Conservation (phyloP, 208 protist genomes). For the Acanthamoeba lenticulata region DNA sequence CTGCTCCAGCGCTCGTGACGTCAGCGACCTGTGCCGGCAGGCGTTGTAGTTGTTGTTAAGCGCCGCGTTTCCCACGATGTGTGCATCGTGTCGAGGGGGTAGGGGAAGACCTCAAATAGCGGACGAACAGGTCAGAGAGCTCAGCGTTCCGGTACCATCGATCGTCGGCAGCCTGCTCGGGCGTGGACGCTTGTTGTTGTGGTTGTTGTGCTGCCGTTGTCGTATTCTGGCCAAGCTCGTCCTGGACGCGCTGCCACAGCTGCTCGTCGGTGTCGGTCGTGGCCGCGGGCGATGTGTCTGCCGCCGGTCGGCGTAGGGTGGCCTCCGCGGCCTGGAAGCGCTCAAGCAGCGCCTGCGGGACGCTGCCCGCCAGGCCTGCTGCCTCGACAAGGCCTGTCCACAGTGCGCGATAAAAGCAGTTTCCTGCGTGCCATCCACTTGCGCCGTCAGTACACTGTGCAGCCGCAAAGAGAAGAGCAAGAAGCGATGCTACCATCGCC, state of each 20-base stretch:
- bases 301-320: background rate
- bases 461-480: background rate
- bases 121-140: background rate
- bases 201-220: background rate
- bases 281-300: no score
- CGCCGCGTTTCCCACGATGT: no score
- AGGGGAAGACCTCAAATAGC: background rate
- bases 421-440: background rate
- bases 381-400: background rate
- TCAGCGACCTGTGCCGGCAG: background rate
- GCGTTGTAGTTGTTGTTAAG: background rate
- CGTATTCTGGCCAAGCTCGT: background rate
- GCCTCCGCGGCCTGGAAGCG: background rate
- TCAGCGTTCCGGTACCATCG: background rate
- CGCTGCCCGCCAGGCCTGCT: background rate
- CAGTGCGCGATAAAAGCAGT: conserved; percentile 39
- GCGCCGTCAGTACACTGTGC: no score
- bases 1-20: background rate
- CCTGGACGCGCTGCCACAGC: background rate
- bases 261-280: background rate
- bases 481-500: background rate
- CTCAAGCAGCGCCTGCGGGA: background rate
- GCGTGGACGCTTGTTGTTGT: background rate
- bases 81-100: no score
- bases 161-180: background rate